Base-by-base conservation (phyloP, 2,329 filamentous ascomycete species). In the Aspergillus hiratsukae region DNA sequence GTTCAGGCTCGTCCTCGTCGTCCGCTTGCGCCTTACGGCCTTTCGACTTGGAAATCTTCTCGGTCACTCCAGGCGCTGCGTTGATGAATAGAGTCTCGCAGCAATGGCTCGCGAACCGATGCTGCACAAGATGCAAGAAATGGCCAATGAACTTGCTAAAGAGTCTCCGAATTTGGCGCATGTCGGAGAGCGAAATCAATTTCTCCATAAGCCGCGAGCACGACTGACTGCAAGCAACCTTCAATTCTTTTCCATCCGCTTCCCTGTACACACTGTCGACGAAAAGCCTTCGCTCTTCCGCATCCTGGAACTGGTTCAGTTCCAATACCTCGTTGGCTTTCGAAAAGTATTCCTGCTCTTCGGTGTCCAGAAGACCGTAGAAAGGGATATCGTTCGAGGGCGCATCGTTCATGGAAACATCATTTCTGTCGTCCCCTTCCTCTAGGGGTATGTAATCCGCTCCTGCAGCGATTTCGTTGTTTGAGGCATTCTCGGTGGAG, bases 41-140 rank as follows among this genome's bases (percentile, higher is more conserved):
- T 67, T 58, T 69, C 70, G 82, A 62, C 70, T 81, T 72, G 5
- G 76, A 73, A 17, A 90, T 75, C 73, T 96, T 92, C 59, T 87
- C 80, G 14, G 88, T 88, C 40, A 96, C 89, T 10, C 88, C 77
- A 1, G 89, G 87, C 0, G 92, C 92, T 1, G 90, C 88, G 61
- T 89, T 85, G 50, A 92, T 80, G 72, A 99, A 97, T 31, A 99
- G 81, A 27, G 90, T 90, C 76, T 99, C 94, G 72, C 92, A 97
- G 76, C 93, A 97, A 78, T 99, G 94, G 58, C 92, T 96, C 4
- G 94, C 94, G 68, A 99, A 99, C 19, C 94, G 88, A 76, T 99
- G 94, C 71, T 95, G 92, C 52, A 97, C 87, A 28, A 99, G 83
- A 66, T 92, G 88, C 57, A 93, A 79, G 74, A 97, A 96, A 74